Conservation (phyloP, 331 rosid species). For the Phaseolus coccineus region DNA sequence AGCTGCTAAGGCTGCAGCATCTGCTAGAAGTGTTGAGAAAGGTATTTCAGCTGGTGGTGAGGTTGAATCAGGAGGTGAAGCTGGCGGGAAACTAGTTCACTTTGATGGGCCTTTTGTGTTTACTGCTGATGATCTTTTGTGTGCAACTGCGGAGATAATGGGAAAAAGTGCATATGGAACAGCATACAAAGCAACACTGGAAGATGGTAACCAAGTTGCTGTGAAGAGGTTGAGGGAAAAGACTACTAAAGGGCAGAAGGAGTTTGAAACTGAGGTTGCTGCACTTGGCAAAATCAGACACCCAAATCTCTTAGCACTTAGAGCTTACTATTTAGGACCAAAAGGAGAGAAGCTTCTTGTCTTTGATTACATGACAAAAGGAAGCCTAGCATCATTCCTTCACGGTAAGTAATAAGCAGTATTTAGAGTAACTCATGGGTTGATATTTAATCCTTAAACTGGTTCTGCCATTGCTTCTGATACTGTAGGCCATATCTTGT, state of each 20-base stretch:
- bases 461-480: too few species aligned
- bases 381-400: constrained; percentile 88
- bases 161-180: constrained; percentile 94
- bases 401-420: constrained; percentile 65
- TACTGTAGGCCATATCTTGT: too few species aligned
- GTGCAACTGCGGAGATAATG: constrained; percentile 96
- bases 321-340: constrained; percentile 93
- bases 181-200: constrained; percentile 87
- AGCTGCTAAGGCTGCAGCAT: constrained; percentile 49
- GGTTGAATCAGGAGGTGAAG: constrained; percentile 73
- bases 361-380: constrained; percentile 84
- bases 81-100: constrained; percentile 91
- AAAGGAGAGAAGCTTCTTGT: constrained; percentile 98
- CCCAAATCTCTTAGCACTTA: constrained; percentile 76
- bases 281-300: constrained; percentile 82
- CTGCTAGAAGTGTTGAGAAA: constrained; percentile 61
- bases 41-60: constrained; percentile 54
- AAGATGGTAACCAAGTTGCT: constrained; percentile 85
- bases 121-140: constrained; percentile 87
- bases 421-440: neutral
- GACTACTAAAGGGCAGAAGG: constrained; percentile 82
- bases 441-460: too few species aligned
- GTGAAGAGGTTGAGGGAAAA: constrained; percentile 94
- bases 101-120: constrained; percentile 92
- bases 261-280: constrained; percentile 86